Conservation (phyloP, 2,329 filamentous ascomycete species). For the Aspergillus puulaauensis region DNA sequence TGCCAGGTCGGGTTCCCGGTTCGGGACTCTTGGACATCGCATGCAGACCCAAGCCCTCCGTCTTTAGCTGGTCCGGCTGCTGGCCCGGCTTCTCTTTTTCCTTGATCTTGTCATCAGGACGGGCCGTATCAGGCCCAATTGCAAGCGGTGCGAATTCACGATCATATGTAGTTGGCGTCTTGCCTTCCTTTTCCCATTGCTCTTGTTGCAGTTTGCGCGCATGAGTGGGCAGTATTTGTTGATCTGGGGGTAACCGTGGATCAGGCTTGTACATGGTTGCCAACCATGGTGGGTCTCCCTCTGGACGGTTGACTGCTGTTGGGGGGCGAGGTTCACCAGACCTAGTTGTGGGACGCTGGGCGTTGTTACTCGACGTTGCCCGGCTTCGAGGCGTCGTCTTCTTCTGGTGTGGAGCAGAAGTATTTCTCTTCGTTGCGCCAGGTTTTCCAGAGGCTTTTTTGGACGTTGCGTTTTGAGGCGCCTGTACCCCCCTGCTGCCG, state of each 20-base stretch:
- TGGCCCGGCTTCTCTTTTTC: conserved; percentile 9
- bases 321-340: conserved; percentile 55
- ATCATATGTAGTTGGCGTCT: conserved; percentile 81
- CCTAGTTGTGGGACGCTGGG: conserved; percentile 61
- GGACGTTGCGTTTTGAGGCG: conserved; percentile 26
- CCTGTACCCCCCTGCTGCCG: conserved; percentile 30
- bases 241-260: conserved; percentile 86
- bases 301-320: conserved; percentile 67
- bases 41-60: conserved; percentile 18
- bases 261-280: conserved; percentile 94
- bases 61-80: conserved; percentile 13
- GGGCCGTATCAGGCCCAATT: conserved; percentile 36
- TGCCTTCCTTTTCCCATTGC: conserved; percentile 90
- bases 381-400: conserved; percentile 43
- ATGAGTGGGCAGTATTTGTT: conserved; percentile 93
- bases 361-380: conserved; percentile 33
- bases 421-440: conserved; percentile 35
- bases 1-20: conserved; percentile 34
- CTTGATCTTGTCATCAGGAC: conserved; percentile 17
- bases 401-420: conserved; percentile 37
- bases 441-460: conserved; percentile 33
- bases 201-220: conserved; percentile 89
- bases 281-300: conserved; percentile 95
- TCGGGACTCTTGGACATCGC: conserved; percentile 33
- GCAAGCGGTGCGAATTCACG: conserved; percentile 80